Evolutionary conservation across 2,329 filamentous ascomycete genomes (phyloP).

Genomic region (Ceratocystis smalleyi): DNA sequence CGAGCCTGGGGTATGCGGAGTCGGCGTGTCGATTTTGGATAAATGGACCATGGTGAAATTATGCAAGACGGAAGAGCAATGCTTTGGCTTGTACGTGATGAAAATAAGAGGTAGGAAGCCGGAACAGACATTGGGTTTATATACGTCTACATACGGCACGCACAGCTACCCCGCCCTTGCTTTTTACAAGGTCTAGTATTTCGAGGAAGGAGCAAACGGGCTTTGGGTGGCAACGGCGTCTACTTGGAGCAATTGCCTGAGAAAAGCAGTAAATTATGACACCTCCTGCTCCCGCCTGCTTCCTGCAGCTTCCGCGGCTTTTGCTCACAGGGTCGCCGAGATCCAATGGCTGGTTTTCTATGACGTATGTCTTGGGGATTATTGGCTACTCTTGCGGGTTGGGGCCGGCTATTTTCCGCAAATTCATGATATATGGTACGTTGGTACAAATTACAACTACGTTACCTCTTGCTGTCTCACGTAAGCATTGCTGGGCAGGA

Average conservation of each 20-base stretch:
- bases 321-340: not conserved
- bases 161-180: not conserved
- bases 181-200: not conserved
- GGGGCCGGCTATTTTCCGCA: not conserved
- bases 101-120: not conserved
- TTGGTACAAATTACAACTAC: not conserved
- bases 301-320: not conserved
- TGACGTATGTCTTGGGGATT: not conserved
- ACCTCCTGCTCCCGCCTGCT: not conserved
- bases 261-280: not conserved
- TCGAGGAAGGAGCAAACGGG: not conserved
- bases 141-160: not conserved
- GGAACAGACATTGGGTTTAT: not conserved
- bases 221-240: not conserved
- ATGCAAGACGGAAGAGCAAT: not conserved
- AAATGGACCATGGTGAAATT: conserved; percentile 35
- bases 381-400: not conserved
- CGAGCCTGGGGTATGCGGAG: conserved; percentile 19
- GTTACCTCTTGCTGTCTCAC: not conserved
- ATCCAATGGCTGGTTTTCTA: not conserved
- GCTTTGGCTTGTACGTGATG: not conserved
- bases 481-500: not conserved
- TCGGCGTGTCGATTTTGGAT: conserved; percentile 21
- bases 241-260: not conserved
- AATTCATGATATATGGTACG: not conserved